phyloP scores from a whole-genome alignment of 768 basidiomycete species.

The Dentipellis sp. region DNA sequence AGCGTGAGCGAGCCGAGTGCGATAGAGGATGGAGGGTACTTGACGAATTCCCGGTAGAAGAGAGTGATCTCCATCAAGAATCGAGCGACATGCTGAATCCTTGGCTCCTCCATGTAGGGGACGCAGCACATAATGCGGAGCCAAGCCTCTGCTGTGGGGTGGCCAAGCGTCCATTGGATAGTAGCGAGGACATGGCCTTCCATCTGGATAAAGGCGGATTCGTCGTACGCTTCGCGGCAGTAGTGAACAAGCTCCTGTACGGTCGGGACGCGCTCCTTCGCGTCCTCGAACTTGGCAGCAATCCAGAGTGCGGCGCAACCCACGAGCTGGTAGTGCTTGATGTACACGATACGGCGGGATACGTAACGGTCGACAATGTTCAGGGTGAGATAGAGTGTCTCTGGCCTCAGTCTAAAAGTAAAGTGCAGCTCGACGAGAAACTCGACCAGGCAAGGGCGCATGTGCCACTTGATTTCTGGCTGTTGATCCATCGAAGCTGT shows the following conservation, averaged over 20 bases:
- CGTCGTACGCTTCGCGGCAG: slow-evolving; percentile 95
- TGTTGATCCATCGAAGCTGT: slow-evolving; percentile 97
- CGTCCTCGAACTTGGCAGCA: slow-evolving; percentile 98
- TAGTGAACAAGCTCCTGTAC: slow-evolving; percentile 91
- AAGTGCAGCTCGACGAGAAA: slow-evolving; percentile 99
- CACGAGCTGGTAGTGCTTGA: slow-evolving; percentile 98
- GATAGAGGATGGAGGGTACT: slow-evolving; percentile 75
- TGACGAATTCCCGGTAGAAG: slow-evolving; percentile 93
- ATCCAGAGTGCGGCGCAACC: slow-evolving; percentile 99
- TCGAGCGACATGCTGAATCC: slow-evolving; percentile 90
- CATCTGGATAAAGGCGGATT: slow-evolving; percentile 98
- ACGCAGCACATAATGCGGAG: slow-evolving; percentile 76
- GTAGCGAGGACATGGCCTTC: slow-evolving; percentile 95
- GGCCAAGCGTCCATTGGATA: slow-evolving; percentile 93
- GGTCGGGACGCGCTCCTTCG: slow-evolving; percentile 95
- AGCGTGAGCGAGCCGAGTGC: slow-evolving; percentile 86
- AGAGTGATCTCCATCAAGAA: slow-evolving; percentile 99
- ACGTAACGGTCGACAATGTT: slow-evolving; percentile 99
- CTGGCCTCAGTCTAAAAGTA: slow-evolving; percentile 93
- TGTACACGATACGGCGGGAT: slow-evolving; percentile 95
- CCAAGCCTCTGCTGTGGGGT: slow-evolving; percentile 98
- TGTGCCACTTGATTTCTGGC: slow-evolving; percentile 98
- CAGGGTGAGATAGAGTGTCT: slow-evolving; percentile 96
- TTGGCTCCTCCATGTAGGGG: slow-evolving; percentile 70
- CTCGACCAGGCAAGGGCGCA: slow-evolving; percentile 97